Evolutionary conservation across 805 yeast species (phyloP).

Genomic region (Saccharomycopsis sp.): DNA sequence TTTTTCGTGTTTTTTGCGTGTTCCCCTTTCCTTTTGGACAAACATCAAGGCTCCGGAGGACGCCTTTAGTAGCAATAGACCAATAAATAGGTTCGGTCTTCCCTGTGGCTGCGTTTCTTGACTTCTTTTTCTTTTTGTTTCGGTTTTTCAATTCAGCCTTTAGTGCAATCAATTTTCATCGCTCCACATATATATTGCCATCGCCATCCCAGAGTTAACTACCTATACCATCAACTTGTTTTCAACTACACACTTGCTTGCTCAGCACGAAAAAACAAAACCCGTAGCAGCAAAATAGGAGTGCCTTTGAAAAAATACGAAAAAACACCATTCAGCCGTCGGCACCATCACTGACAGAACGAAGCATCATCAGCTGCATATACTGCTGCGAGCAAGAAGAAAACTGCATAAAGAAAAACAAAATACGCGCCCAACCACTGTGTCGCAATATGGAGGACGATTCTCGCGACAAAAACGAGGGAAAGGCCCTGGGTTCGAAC

Average conservation of each 20-base stretch:
- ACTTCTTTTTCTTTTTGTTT: background rate
- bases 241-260: background rate
- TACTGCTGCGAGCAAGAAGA: too few relatives aligned
- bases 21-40: background rate
- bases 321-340: too few relatives aligned
- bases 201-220: background rate
- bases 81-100: background rate
- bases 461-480: background rate
- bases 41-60: background rate
- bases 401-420: too few relatives aligned
- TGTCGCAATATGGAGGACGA: background rate
- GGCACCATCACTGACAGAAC: too few relatives aligned
- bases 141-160: too few relatives aligned
- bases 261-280: background rate
- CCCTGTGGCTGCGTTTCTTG: background rate
- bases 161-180: background rate
- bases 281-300: too few relatives aligned
- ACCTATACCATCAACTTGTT: background rate
- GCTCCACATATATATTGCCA: background rate
- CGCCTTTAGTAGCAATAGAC: background rate
- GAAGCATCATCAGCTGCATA: too few relatives aligned
- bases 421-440: background rate
- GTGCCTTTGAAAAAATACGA: background rate
- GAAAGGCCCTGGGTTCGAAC: slow-evolving; percentile 2
- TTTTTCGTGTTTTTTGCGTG: background rate